Conservation (phyloP, 2,329 filamentous ascomycete genomes). For the Phyllosticta citriasiana region DNA sequence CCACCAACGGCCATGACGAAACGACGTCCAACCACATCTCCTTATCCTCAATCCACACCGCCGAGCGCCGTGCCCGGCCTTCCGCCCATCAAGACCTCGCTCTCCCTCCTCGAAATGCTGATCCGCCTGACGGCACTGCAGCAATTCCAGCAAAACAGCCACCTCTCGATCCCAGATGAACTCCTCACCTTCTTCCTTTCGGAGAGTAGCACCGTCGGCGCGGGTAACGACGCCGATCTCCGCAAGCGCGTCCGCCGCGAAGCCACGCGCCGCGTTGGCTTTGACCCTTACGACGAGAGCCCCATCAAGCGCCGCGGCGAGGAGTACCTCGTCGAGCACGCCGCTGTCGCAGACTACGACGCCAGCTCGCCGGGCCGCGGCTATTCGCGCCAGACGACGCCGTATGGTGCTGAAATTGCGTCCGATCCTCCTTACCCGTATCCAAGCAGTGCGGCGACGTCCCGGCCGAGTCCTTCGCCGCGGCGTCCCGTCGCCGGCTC, state of each 20-base stretch:
- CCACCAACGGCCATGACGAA: constrained; percentile 15
- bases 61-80: constrained; percentile 19
- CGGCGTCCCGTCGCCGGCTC: background rate
- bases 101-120: constrained; percentile 81
- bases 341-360: background rate
- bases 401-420: background rate
- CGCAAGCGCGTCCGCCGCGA: constrained; percentile 51
- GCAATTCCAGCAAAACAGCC: constrained; percentile 82
- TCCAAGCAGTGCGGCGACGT: background rate
- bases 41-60: constrained; percentile 18
- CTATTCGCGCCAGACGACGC: background rate
- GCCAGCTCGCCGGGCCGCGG: background rate
- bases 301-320: constrained; percentile 57
- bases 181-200: constrained; percentile 79
- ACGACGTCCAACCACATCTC: constrained; percentile 14
- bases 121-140: constrained; percentile 78
- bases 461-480: background rate
- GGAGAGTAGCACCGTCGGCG: constrained; percentile 56
- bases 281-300: constrained; percentile 63
- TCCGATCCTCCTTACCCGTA: background rate
- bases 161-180: constrained; percentile 83
- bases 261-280: constrained; percentile 53
- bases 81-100: constrained; percentile 51
- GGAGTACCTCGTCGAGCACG: constrained; percentile 44
- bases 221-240: constrained; percentile 51